Percentiles rank a stretch among this genome's conserved stretches.
Evolutionary conservation across 768 basidiomycete genomes (phyloP).

Genomic region (Agaricus bisporus): DNA sequence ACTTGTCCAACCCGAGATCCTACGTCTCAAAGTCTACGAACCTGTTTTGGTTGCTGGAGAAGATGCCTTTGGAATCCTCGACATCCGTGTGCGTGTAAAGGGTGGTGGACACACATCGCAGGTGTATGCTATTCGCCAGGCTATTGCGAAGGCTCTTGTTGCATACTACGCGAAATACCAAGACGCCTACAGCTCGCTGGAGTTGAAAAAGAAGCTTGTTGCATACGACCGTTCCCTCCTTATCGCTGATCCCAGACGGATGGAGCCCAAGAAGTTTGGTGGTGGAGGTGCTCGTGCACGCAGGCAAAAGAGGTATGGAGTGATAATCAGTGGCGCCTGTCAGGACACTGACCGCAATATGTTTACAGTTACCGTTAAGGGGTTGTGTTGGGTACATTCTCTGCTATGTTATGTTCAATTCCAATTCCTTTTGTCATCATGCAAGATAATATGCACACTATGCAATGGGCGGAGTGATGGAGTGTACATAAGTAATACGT

Average conservation of each 20-base stretch:
- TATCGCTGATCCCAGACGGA: slow-evolving; percentile 93
- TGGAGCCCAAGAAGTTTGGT: slow-evolving; percentile 99
- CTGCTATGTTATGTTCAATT: slow-evolving; percentile 41
- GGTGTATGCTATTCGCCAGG: slow-evolving; percentile 98
- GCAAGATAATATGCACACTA: slow-evolving; percentile 19
- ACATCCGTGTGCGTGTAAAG: slow-evolving; percentile 97
- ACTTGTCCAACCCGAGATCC: slow-evolving; percentile 91
- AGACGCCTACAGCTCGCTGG: slow-evolving; percentile 95
- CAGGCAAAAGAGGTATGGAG: slow-evolving; percentile 87
- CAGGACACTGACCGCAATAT: slow-evolving; percentile 11
- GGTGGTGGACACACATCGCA: slow-evolving; percentile 99
- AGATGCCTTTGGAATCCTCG: slow-evolving; percentile 79
- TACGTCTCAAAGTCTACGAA: slow-evolving; percentile 98
- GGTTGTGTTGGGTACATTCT: slow-evolving; percentile 26
- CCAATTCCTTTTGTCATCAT: slow-evolving; percentile 31
- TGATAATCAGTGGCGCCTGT: background rate
- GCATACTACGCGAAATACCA: slow-evolving; percentile 99
- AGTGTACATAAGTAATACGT: background rate
- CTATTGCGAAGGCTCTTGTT: slow-evolving; percentile 95
- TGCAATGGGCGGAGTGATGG: slow-evolving; percentile 9
- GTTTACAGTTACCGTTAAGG: slow-evolving; percentile 71
- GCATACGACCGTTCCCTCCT: slow-evolving; percentile 89
- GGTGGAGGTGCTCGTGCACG: slow-evolving; percentile 97
- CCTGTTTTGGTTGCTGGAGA: slow-evolving; percentile 91
- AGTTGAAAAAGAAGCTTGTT: slow-evolving; percentile 96